phyloP scores from a whole-genome alignment of 139 green algal species.

The Auxenochlorella pyrenoidosa region DNA sequence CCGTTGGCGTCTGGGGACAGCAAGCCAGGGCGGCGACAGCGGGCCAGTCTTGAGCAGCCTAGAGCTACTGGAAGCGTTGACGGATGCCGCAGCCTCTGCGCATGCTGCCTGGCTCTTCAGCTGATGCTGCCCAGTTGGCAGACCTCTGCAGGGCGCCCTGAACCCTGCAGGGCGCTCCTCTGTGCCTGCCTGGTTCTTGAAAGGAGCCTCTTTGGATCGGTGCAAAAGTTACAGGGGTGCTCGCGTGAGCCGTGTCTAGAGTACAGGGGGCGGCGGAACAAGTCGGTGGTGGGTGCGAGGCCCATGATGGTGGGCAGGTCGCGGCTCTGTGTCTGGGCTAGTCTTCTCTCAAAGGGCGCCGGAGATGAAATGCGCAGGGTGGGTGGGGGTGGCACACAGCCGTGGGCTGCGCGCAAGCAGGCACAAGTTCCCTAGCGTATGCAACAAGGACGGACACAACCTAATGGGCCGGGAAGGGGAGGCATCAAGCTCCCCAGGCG shows the following conservation, averaged over 20 bases:
- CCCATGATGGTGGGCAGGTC: not conserved
- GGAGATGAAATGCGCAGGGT: too few relatives aligned
- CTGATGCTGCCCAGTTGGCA: not conserved
- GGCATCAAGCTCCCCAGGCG: too few relatives aligned
- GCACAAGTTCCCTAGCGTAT: too few relatives aligned
- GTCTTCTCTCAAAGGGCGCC: too few relatives aligned
- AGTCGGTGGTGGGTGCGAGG: not conserved
- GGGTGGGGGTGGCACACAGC: too few relatives aligned
- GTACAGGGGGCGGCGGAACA: not conserved
- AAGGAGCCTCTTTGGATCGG: not conserved
- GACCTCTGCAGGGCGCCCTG: not conserved
- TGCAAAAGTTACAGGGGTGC: not conserved
- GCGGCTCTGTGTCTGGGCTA: not conserved
- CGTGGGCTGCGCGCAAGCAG: too few relatives aligned
- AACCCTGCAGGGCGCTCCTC: too few relatives aligned
- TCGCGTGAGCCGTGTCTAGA: too few relatives aligned
- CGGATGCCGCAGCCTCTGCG: not conserved
- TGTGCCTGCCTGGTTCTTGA: too few relatives aligned
- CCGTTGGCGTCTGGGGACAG: not conserved
- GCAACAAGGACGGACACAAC: too few relatives aligned
- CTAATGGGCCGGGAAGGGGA: too few relatives aligned
- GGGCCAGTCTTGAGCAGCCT: not conserved
- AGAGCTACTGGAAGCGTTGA: not conserved
- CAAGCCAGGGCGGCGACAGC: not conserved
- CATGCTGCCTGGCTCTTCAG: slow-evolving; percentile 1